Evolutionary conservation across 257 asterid genomes (phyloP).

Genomic region (Verbena officinalis): DNA sequence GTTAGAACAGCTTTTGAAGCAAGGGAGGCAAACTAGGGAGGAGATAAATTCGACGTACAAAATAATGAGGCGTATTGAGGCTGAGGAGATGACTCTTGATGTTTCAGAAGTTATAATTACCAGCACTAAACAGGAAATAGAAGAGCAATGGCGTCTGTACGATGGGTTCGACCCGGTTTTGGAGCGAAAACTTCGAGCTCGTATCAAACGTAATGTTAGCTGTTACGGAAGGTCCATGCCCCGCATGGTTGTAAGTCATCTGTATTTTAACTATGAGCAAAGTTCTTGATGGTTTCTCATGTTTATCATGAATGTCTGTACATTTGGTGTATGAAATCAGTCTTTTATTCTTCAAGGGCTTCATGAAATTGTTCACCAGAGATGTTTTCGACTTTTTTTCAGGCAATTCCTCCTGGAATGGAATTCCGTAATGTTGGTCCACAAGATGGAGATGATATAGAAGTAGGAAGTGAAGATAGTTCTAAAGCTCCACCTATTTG

Average conservation of each 20-base stretch:
- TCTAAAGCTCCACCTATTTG: constrained; percentile 70
- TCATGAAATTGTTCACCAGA: constrained; percentile 18
- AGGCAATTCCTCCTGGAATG: constrained; percentile 96
- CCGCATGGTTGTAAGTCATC: constrained; percentile 71
- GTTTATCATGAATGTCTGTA: not conserved
- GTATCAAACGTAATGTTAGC: constrained; percentile 62
- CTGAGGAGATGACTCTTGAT: constrained; percentile 75
- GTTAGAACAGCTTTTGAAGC: constrained; percentile 76
- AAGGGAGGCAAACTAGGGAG: constrained; percentile 76
- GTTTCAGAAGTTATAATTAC: constrained; percentile 75
- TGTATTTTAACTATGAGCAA: not conserved
- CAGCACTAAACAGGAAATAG: constrained; percentile 81
- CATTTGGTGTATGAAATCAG: not conserved
- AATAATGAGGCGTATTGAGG: constrained; percentile 87
- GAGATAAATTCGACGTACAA: constrained; percentile 70
- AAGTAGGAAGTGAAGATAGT: constrained; percentile 48
- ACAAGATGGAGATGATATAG: constrained; percentile 69
- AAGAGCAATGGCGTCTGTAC: constrained; percentile 82
- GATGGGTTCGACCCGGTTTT: constrained; percentile 80
- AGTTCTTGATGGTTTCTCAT: not conserved
- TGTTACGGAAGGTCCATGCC: constrained; percentile 82
- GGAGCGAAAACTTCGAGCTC: constrained; percentile 77
- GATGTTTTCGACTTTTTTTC: constrained; percentile 21
- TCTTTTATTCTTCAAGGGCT: not conserved
- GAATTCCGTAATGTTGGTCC: constrained; percentile 69